phyloP scores from a whole-genome alignment of 1,139 yeast species.

The Nakaseomyces delphensis region DNA sequence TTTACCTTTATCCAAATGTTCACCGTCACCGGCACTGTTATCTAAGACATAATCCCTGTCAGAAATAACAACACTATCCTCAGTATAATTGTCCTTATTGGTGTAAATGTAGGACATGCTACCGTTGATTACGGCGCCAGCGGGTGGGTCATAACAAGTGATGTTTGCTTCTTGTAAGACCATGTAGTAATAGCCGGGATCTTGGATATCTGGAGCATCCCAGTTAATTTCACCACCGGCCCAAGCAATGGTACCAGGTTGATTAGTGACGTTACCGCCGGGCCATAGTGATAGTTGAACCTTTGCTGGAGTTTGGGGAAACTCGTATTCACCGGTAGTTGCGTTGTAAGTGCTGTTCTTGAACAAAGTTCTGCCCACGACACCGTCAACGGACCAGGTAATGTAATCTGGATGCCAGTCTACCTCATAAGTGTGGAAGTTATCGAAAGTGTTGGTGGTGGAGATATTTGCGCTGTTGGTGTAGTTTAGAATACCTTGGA shows the following conservation, averaged over 20 bases:
- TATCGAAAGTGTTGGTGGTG: conserved; percentile 46
- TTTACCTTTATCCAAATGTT: conserved; percentile 40
- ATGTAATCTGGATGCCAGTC: conserved; percentile 77
- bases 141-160: conserved; percentile 64
- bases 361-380: conserved; percentile 54
- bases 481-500: conserved; percentile 64
- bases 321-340: conserved; percentile 50
- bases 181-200: conserved; percentile 73
- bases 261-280: conserved; percentile 62
- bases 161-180: conserved; percentile 51
- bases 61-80: conserved; percentile 44
- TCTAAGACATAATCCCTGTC: conserved; percentile 54
- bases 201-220: conserved; percentile 61
- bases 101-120: conserved; percentile 52
- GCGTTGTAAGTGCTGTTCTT: conserved; percentile 60
- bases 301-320: conserved; percentile 86
- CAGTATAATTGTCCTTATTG: conserved; percentile 38
- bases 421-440: conserved; percentile 68
- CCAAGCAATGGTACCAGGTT: conserved; percentile 79
- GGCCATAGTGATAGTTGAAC: conserved; percentile 89
- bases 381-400: conserved; percentile 70
- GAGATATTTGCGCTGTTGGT: conserved; percentile 46
- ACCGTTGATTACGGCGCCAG: conserved; percentile 39
- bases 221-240: conserved; percentile 88
- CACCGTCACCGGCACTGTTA: conserved; percentile 53